Base-by-base conservation (phyloP, 306 rosid genomes). In the Cicer arietinum region DNA sequence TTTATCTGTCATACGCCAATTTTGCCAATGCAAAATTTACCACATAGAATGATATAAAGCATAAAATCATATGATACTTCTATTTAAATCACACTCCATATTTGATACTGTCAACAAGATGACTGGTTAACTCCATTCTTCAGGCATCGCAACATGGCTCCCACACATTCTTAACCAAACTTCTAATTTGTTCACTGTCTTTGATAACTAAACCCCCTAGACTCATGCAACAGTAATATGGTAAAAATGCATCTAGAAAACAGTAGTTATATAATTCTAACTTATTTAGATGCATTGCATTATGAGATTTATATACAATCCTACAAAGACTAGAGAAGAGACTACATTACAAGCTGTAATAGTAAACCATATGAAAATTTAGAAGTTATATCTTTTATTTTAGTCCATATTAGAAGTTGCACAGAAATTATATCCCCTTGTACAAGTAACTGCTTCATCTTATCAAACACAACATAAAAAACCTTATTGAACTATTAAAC, bases 401-500 rank as follows among this genome's bases (percentile, higher is more conserved):
- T 68, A 37, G 40, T 68, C 41, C 62, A 68, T 5, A 58, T 1
- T 37, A 46, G 37, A 45, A 17, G 61, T 6, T 57, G 42, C 44
- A 11, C 40, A 22, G 57, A 48, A 14, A 37, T 60, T 56, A 46
- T 44, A 54, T 35, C 41, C 42, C 10, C 69, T 57, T 14, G 41
- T 14, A 8, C 13, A 75, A 63, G 25, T 52, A 14, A 45, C 41
- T 60, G 53, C 7, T 25, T 13, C 4, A 51, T 50, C 54, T 44
- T 54, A 56, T 71, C 7, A 8, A 37, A 54, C 17, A 30, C 1
- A 81, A 43, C 41, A 13, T 30, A 17, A 60, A 2, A 44, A 48
- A 67, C n/a, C 30, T 74, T 73, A 77, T 59, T 66, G 58, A 45
- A 52, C 50, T 18, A 76, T 37, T 54, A 6, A 45, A 52, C 50